Base-by-base conservation (phyloP, 1,284 basidiomycete genomes). In the Cryptococcus jaspeensis region DNA sequence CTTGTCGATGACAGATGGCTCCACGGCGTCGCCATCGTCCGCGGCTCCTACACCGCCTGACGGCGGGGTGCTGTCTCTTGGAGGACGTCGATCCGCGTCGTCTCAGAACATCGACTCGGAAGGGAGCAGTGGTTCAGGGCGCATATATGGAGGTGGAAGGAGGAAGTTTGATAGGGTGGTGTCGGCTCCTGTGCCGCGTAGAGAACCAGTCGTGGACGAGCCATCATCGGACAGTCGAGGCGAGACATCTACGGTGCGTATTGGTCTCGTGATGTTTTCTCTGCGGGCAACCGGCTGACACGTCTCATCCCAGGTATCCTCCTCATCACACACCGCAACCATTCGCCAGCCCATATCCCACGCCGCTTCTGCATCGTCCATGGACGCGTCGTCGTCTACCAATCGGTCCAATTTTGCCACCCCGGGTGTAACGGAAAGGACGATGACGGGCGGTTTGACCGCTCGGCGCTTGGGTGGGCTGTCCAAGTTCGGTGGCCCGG, bases 401-500 rank as follows among this genome's bases (percentile, higher is more conserved):
- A 20, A 51, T 13, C 41, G 38, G 20, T 54, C 52, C 9, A 50
- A 49, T 20, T 68, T 58, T 39, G 63, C 64, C 13, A 74, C 72
- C 0, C 73, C 74, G 0, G 73, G 68, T 1, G 16, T 67, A 5
- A 48, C 65, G 0, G 70, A 72, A 16, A 50, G 74, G 15, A 69
- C 63, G 0, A 23, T 74, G 20, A 50, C 65, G 9, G 50, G 62
- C 3, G 47, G 63, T 1, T 69, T 72, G 2, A 69, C 74, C 0
- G 65, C 61, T 3, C 58, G 72, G 37, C 55, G 70, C 13, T 43
- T 70, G 22, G 67, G 63, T 5, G 67, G 65, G 1, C 61, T 76
- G 5, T 72, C 73, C 2, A 59, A 70, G 25, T 76, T 76, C 48
- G 74, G 74, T 2, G 74, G 74, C 1, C 74, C 74, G 16, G 73